Base-by-base conservation (phyloP, 371 early-diverging fungal species). In the Smittium mucronatum region DNA sequence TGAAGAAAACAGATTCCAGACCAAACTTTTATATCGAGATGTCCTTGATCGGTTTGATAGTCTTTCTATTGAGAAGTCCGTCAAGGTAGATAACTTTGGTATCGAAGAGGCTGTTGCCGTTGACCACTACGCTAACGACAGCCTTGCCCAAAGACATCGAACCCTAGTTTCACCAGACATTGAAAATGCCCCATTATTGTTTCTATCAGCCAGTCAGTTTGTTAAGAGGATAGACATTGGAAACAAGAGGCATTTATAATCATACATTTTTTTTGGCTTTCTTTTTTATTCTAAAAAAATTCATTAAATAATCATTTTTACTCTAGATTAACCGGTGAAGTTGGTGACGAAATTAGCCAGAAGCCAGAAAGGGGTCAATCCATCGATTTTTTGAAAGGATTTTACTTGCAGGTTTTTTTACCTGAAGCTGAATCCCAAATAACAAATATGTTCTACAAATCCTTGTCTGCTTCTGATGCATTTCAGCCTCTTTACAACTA, bases 341-440 rank as follows among this genome's bases (percentile, higher is more conserved):
- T 21, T 5, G 21, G 11, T 11, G 47, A 47, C 21, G 47, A 47
- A 47, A 11, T 11, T 21, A 47, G 21, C 21, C 47, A 5, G 21
- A 47, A 5, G 21, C 47, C 47, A 11, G 47, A 47, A 47, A 47
- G 21, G 21, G 21, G 47, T 21, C 11, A 47, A 21, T 28, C 59
- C 26, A 59, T n/a, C 26, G 79, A 74, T 73, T 80, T 72, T 31
- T 60, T 80, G 70, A 77, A 77, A 28, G n/a, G 69, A 17, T 80
- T 80, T 58, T 80, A 78, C 57, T 70, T 70, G 31, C 75, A 72
- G 57, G 64, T 74, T 25, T 79, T 79, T 15, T 33, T 80, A 67
- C 75, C 80, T 31, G 77, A 75, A 35, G 80, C 78, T 8, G 80
- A 80, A 57, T 69, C 76, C 0, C 75, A 79, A 58, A 77, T 78